These are phyloP conservation scores for Moesziomyces sp. DNA, from an alignment of 1,284 basidiomycete genomes.

Conservation along the genomic window DNA sequence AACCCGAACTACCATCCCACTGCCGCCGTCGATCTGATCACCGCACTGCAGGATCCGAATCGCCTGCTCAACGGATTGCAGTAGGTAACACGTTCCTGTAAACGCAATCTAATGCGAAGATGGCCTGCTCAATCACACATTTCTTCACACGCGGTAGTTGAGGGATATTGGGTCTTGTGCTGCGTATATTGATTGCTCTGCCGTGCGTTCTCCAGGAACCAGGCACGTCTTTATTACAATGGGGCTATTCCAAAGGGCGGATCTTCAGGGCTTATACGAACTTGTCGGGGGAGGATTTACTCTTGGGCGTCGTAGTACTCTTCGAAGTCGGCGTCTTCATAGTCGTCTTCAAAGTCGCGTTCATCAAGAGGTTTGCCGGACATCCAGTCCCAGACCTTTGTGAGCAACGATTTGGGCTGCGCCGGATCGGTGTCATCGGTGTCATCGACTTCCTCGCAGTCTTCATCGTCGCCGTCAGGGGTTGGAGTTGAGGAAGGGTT, in stretches of 20 bases:
- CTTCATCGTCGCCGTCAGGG: slow-evolving; percentile 5
- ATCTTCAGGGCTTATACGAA: not conserved
- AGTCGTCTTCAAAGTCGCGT: slow-evolving; percentile 17
- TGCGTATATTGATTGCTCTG: too few relatives aligned
- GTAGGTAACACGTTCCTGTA: too few relatives aligned
- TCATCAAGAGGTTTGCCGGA: slow-evolving; percentile 19
- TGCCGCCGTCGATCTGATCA: slow-evolving; percentile 37
- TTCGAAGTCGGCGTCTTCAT: slow-evolving; percentile 14
- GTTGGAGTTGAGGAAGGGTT: slow-evolving; percentile 1
- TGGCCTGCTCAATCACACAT: too few relatives aligned
- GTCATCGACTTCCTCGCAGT: slow-evolving; percentile 26
- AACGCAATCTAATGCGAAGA: too few relatives aligned
- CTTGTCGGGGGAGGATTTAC: not conserved
- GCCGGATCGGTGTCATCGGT: not conserved
- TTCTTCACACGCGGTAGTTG: too few relatives aligned
- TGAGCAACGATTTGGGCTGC: slow-evolving; percentile 9
- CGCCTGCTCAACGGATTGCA: slow-evolving; percentile 23
- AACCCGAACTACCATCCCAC: slow-evolving; percentile 32
- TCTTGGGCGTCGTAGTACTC: slow-evolving; percentile 22
- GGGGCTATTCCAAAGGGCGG: slow-evolving; percentile 5
- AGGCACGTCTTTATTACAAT: not conserved
- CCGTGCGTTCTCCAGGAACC: slow-evolving; percentile 12
- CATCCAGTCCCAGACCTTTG: slow-evolving; percentile 40
- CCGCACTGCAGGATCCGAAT: slow-evolving; percentile 43
- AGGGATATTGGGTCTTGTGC: too few relatives aligned